These are phyloP conservation scores for Quambalaria eucalypti DNA, from an alignment of 1,284 basidiomycete genomes.

Conservation along the genomic window DNA sequence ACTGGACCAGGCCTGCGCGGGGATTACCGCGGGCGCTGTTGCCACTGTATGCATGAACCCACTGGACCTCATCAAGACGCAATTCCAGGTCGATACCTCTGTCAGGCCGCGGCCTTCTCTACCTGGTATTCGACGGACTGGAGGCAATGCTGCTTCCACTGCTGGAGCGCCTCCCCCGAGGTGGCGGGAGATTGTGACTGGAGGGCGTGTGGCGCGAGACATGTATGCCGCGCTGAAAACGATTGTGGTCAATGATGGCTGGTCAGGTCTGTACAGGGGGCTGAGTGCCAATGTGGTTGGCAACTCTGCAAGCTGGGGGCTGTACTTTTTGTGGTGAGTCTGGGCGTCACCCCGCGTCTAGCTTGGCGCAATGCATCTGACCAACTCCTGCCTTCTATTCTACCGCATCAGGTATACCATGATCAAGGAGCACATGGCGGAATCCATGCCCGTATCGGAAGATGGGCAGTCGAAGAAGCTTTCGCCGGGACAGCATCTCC, in stretches of 20 bases:
- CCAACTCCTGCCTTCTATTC: neutral
- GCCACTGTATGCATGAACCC: slow-evolving; percentile 96
- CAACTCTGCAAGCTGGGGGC: slow-evolving; percentile 92
- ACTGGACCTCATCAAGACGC: slow-evolving; percentile 88
- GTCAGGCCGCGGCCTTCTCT: slow-evolving; percentile 33
- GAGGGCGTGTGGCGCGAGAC: slow-evolving; percentile 56
- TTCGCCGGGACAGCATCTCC: slow-evolving; percentile 69
- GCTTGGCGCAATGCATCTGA: neutral
- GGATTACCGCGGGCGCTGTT: slow-evolving; percentile 82
- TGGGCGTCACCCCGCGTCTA: neutral
- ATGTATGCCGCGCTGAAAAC: slow-evolving; percentile 61
- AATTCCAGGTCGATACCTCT: slow-evolving; percentile 62
- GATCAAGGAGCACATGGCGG: slow-evolving; percentile 58
- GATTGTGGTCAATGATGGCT: slow-evolving; percentile 68
- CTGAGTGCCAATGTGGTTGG: slow-evolving; percentile 84
- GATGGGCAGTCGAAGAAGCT: slow-evolving; percentile 46
- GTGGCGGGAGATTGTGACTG: neutral
- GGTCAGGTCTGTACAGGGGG: slow-evolving; percentile 81
- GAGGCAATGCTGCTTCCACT: neutral
- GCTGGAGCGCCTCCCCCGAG: neutral
- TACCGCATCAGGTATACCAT: slow-evolving; percentile 70
- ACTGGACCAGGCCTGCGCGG: slow-evolving; percentile 82
- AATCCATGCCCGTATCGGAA: too few relatives aligned
- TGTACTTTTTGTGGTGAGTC: slow-evolving; percentile 92
- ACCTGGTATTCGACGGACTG: neutral